Evolutionary conservation across 2,329 filamentous ascomycete genomes (phyloP), one percentile per base, ranked within the genome.

Genomic region (Calonectria henricotiae): DNA sequence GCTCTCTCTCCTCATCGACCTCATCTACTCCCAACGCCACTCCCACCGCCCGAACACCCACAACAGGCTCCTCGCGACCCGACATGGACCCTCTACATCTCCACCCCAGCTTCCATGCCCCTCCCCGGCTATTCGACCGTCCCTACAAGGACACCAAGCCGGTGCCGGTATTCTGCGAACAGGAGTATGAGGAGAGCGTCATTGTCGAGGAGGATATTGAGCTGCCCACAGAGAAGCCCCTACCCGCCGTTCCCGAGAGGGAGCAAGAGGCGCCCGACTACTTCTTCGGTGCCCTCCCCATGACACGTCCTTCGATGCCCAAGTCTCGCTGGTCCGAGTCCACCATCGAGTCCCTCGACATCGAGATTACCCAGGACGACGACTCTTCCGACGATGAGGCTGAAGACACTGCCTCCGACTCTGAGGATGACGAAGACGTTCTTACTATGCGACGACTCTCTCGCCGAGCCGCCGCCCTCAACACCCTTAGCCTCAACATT

Each of bases 291-390:
- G 68, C 77, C 70, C 75, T 77, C 37, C 69, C 80, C 44, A 64
- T 77, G 47, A 73, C 75, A 69, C 77, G 79, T 20, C 80, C 82
- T 23, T 71, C 76, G 4, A 69, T 83, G 72, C 80, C 79, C 2
- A 77, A 80, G 62, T 85, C 83, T 23, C 81, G 80, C 67, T 85
- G 83, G 83, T 85, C 83, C 44, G 83, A 83, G 64, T 85, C 83
- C 8, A 85, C 83, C 35, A 80, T 84, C 66, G 77, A 82, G 70
- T 76, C 74, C 62, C 69, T 78, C 37, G 73, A 74, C 27, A 62
- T 62, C 27, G 68, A 74, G 51, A 71, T 74, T 23, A 69, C 70
- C 37, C 78, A 79, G n/a, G 73, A 77, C 5, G 69, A 71, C 30
- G 68, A 73, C 27, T 74, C 76, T 39, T 66, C 63, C n/a, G 65